A percentile compares a stretch with the other conserved stretches of the same genome.
Evolutionary conservation across 2,329 filamentous ascomycete species (phyloP).

Genomic region (Beauveria scarabaeidicola): DNA sequence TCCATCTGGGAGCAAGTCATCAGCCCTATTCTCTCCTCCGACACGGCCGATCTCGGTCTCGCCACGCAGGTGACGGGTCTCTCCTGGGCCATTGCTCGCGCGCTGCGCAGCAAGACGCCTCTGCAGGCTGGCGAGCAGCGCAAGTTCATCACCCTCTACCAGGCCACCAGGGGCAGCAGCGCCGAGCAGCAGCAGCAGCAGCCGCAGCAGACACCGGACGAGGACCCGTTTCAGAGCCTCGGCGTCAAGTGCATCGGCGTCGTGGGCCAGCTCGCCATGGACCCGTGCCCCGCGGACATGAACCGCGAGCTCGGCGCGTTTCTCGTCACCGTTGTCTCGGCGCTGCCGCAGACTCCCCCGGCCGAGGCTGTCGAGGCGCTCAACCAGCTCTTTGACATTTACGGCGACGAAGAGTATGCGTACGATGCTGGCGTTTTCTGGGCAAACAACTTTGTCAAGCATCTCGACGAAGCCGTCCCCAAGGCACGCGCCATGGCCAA

Average conservation of each 20-base stretch:
- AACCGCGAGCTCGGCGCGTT: conserved; percentile 59
- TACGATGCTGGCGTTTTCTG: conserved; percentile 58
- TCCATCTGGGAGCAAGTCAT: conserved; percentile 51
- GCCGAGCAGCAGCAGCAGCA: conserved; percentile 14
- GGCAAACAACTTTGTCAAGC: conserved; percentile 49
- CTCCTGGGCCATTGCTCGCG: conserved; percentile 56
- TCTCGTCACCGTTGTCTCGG: conserved; percentile 46
- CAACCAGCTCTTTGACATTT: conserved; percentile 60
- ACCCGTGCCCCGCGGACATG: conserved; percentile 41
- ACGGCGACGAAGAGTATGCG: conserved; percentile 49
- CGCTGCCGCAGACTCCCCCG: conserved; percentile 41
- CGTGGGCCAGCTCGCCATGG: conserved; percentile 52
- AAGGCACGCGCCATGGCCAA: conserved; percentile 50
- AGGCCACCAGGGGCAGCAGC: conserved; percentile 39
- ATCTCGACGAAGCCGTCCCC: conserved; percentile 45
- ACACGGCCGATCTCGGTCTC: conserved; percentile 53
- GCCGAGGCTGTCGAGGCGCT: conserved; percentile 56
- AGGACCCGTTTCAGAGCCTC: conserved; percentile 53
- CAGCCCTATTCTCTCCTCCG: conserved; percentile 47
- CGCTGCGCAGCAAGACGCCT: conserved; percentile 38
- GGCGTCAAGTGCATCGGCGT: conserved; percentile 60
- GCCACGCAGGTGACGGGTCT: conserved; percentile 57
- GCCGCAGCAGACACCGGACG: conserved; percentile 16
- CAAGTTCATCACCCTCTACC: conserved; percentile 58
- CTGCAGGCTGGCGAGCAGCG: conserved; percentile 46